A percentile compares a stretch with the other conserved stretches of the same genome.
These are phyloP conservation scores for Colletotrichum chrysophilum DNA, from an alignment of 2,329 filamentous ascomycete species.

Conservation along the genomic window DNA sequence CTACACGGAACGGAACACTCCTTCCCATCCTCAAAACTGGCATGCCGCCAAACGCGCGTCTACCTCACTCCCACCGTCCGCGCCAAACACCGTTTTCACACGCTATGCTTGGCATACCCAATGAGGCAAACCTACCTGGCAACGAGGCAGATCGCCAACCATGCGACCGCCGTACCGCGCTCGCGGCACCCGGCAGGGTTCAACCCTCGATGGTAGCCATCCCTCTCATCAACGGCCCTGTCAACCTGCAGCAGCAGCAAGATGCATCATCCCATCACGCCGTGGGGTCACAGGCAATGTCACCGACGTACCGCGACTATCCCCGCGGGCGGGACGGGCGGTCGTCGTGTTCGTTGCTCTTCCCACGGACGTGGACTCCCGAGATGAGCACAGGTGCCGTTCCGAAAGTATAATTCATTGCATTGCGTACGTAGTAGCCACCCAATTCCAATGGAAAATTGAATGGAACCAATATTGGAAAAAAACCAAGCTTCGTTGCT, in stretches of 20 bases:
- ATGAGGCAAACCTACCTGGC: neutral
- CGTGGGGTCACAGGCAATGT: neutral
- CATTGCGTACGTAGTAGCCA: neutral
- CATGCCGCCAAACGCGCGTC: neutral
- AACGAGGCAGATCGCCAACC: neutral
- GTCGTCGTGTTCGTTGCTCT: neutral
- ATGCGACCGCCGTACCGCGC: neutral
- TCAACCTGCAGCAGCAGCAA: neutral
- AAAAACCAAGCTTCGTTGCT: neutral
- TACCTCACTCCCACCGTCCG: neutral
- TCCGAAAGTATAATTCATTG: constrained; percentile 4
- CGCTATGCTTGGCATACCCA: neutral
- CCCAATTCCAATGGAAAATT: neutral
- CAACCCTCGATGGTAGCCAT: neutral
- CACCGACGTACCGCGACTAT: neutral
- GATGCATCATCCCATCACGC: neutral
- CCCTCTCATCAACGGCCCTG: neutral
- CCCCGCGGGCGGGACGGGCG: neutral
- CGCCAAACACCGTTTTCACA: neutral
- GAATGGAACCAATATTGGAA: neutral
- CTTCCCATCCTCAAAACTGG: neutral
- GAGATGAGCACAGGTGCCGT: neutral
- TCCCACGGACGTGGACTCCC: neutral
- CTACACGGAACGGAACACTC: neutral
- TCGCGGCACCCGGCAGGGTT: neutral